Percentiles rank a stretch among this genome's conserved stretches.
Evolutionary conservation across 1,284 basidiomycete genomes (phyloP).

Genomic region (Spongiforma sp.): DNA sequence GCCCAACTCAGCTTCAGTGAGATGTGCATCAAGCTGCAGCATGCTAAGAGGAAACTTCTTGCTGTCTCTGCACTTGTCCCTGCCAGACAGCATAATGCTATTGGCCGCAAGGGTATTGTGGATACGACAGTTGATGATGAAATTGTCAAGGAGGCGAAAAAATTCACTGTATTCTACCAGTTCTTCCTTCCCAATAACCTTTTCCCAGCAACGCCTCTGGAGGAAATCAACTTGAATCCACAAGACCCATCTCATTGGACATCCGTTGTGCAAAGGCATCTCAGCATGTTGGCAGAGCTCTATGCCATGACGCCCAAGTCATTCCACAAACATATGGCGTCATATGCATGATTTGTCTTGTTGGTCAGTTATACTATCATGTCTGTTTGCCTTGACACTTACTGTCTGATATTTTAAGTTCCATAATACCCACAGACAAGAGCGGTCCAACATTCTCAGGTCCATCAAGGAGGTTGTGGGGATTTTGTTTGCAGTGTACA

Average conservation of each 20-base stretch:
- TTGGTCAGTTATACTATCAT: neutral
- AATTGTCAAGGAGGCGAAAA: too few relatives aligned
- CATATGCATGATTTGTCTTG: neutral
- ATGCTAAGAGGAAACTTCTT: too few relatives aligned
- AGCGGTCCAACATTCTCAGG: constrained; percentile 5
- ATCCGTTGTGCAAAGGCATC: neutral
- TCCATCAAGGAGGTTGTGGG: neutral
- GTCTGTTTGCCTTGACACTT: neutral
- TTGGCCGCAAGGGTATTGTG: too few relatives aligned
- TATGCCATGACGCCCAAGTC: neutral
- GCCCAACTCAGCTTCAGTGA: too few relatives aligned
- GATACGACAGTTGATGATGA: too few relatives aligned
- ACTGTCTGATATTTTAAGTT: neutral
- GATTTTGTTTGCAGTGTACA: neutral
- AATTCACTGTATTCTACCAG: too few relatives aligned
- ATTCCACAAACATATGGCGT: constrained; percentile 1
- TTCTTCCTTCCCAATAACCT: too few relatives aligned
- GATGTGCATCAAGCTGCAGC: too few relatives aligned
- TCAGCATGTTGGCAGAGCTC: constrained; percentile 1
- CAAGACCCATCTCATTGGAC: neutral
- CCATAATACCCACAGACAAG: neutral
- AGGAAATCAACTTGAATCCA: too few relatives aligned
- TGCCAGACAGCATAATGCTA: too few relatives aligned
- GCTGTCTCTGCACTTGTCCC: too few relatives aligned
- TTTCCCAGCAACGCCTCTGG: neutral